Base-by-base conservation (phyloP, 305 asterid species). In the Fraxinus greggii region DNA sequence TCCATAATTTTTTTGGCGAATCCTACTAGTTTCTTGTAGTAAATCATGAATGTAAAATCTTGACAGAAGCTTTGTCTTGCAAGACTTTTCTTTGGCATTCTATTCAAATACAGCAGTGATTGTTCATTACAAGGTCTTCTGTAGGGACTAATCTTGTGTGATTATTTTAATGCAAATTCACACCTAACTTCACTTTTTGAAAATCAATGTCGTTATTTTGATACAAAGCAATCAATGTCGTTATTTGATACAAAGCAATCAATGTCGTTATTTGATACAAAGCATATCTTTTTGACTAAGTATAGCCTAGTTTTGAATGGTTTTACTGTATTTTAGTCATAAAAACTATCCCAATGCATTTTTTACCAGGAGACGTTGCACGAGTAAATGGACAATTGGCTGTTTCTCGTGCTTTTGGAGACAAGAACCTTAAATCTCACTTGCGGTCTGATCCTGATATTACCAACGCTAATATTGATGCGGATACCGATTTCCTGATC, bases 341-440 rank as follows among this genome's bases (percentile, higher is more conserved):
- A 7, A 80, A 69, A 80, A 21, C 35, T 35, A 24, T 38, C 23
- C 19, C 15, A 3, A 77, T 85, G 73, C 75, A 69, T 24, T 81
- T 69, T 70, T 81, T 81, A 32, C 70, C 94, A 96, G 98, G 99
- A 69, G 99, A 96, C 70, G 99, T 96, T 76, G 94, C 99, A 7
- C 86, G 99, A 82, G 99, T 96, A 38, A 90, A 96, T 35, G 98
- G 98, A 1, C 99, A 96, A 83, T 87, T 96, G 76, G 99, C 99
- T 17, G 99, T 96, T 78, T 94, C 98, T 72, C 97, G 99, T 17
- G 98, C 99, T 76, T 96, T 96, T 72, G 98, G 99, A 36, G 99
- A 96, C 78, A 96, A 94, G 90, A 96, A 92, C 88, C 86, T 96
- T 87, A 94, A 94, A 88, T 83, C 93, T 0, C 98, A 96, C 86